Conservation (phyloP, 805 yeast species). For the Metschnikowia colocasiae region DNA sequence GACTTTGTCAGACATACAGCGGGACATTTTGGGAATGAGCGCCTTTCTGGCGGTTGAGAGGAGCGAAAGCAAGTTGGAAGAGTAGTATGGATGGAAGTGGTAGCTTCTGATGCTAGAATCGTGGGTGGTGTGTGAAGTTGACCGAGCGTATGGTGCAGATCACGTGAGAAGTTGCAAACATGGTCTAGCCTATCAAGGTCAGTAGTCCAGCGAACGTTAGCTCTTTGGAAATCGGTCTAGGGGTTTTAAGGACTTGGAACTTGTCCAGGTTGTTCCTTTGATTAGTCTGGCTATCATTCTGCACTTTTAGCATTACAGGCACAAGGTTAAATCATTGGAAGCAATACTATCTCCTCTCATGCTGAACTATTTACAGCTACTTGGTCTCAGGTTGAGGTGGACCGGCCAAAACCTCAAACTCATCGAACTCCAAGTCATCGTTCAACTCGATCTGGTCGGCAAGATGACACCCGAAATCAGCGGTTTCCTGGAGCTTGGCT, state of each 20-base stretch:
- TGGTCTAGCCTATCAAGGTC: too few relatives aligned
- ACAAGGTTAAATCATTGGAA: too few relatives aligned
- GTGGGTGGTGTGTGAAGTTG: neutral
- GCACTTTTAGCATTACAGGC: too few relatives aligned
- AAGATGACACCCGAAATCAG: conserved; percentile 43
- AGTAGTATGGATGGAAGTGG: neutral
- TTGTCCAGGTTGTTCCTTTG: too few relatives aligned
- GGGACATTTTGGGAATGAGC: conserved; percentile 8
- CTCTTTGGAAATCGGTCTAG: too few relatives aligned
- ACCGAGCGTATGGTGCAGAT: neutral
- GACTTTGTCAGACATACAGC: conserved; percentile 31
- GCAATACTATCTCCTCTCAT: too few relatives aligned
- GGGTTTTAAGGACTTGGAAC: too few relatives aligned
- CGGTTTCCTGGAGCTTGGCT: conserved; percentile 43
- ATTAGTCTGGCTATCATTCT: too few relatives aligned
- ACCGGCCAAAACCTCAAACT: conserved; percentile 6
- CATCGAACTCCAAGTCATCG: conserved; percentile 26
- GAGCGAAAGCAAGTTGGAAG: conserved; percentile 13
- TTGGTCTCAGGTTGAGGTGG: neutral
- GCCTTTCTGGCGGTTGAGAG: conserved; percentile 10
- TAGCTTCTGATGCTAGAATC: neutral
- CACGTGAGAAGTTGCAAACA: too few relatives aligned
- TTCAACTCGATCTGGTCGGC: conserved; percentile 30
- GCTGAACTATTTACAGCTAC: neutral
- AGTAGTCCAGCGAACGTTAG: too few relatives aligned